Evolutionary conservation across 768 basidiomycete species (phyloP), one percentile per base, ranked within the genome.

Genomic region (Mycena chlorophos): DNA sequence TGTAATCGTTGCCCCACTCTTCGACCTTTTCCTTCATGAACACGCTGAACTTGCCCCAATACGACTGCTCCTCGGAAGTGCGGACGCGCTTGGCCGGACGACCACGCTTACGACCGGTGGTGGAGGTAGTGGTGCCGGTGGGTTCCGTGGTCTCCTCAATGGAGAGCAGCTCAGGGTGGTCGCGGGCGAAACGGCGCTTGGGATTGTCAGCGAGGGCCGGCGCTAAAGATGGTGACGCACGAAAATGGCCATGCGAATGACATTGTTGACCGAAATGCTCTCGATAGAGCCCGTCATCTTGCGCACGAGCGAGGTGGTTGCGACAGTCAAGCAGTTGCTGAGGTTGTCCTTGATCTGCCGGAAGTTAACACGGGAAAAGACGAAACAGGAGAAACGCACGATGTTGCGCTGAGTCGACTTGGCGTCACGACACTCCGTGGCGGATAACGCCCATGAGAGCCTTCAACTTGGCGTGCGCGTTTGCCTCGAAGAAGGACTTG

Each of bases 401-500:
- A 37, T 30, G 49, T 8, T 25, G 12, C 49, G 49, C 8, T 12
- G 37, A 14, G 17, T 25, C 14, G 30, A 37, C 49, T 51, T 51
- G 20, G 49, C 49, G 13, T 34, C n/a, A 37, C 31, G 49, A 37
- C 4, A 25, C 19, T 13, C 26, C 30, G 34, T 34, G 49, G 1
- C 49, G 30, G 23, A 51, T 34, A 16, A 25, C 16, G 5, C 26
- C 23, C 19, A 20, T 38, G 14, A 51, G 34, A 14, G 34, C 31
- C 34, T 39, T 51, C 5, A n/a, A 13, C 31, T 34, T 30, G 16
- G 30, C 34, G 6, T 38, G 8, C 6, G 8, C 8, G 31, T 23
- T 38, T 17, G 34, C 14, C 6, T 51, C 31, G 49, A 51, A 51
- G 23, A 51, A 20, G 31, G 49, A 4, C 49, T 51, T 51, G 31